Evolutionary conservation across 2,329 filamentous ascomycete genomes (phyloP), one percentile per base, ranked within the genome.

Genomic region (Paraphaeosphaeria sporulosa): DNA sequence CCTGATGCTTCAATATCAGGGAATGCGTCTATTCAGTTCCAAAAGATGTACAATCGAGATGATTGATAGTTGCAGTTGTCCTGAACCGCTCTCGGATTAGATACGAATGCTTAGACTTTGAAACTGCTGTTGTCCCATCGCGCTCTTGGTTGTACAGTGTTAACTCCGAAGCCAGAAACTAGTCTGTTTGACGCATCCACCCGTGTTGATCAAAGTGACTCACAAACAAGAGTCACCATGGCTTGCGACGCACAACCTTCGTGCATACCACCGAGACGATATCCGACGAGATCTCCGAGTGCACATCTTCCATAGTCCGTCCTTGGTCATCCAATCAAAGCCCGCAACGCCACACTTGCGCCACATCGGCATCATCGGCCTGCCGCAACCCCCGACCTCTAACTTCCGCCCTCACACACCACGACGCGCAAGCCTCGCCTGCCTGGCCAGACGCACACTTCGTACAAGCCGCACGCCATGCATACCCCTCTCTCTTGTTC

Each of bases 341-440:
- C 19, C 12, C n/a, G 38, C 17, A 4, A 34, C 60, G 64, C 61
- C 55, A 57, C 58, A 53, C 15, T 21, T 57, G 17, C 67, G 68
- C 66, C 70, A 69, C 67, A 68, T 59, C 71, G 71, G 71, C 60
- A 53, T 50, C 50, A 53, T 44, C 48, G 60, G 64, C 10, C 27
- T 43, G 19, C 70, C 70, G 67, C 65, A 44, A 40, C 5, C 56
- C 42, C 54, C 47, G 55, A 52, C 57, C 36, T 63, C 58, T 63
- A 55, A 48, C 64, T 58, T 42, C 50, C 60, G 58, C 44, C 56
- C 2, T n/a, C 13, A 12, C 43, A 57, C 43, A 59, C 51, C 42
- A 61, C 55, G 61, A 71, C 71, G 63, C 72, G 71, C 69, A 73
- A 72, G 65, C 59, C 60, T 58, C 70, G 67, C 66, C 71, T 74